Evolutionary conservation across 148 eudicot species (phyloP), one percentile per base, ranked within the genome.

Genomic region (Vaccinium corymbosum): DNA sequence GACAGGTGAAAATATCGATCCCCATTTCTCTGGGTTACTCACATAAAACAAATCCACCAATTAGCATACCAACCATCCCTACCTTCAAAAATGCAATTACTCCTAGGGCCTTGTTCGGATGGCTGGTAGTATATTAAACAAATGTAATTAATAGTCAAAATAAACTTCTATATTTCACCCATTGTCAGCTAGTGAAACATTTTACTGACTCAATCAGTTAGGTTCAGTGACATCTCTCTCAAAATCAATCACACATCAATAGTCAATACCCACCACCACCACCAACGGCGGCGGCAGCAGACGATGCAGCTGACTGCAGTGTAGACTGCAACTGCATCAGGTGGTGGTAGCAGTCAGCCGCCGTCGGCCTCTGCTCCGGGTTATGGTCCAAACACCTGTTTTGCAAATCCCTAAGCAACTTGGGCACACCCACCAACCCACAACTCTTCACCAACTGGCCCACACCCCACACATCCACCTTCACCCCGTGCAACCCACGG

Each of bases 321-420:
- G 93, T 92, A n/a, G 97, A 87, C 91, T 93, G 97, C 82, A 93
- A 82, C 90, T 93, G 97, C 88, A 93, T 76, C 89, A 95, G 89
- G 86, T 95, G 98, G 88, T 91, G 98, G 83, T 95, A 95, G 71
- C 98, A 95, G 85, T 95, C 98, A 6, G 98, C 98, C 75, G 98
- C 98, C 80, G 98, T 93, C 1, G 98, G 98, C 46, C 98, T 83
- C 72, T 85, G 89, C 87, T 95, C 97, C 4, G 98, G 94, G 83
- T 90, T 95, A 46, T 78, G 89, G 53, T 93, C 98, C 91, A 93
- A 83, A 61, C 98, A 95, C 86, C 89, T 87, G n/a, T 71, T 86
- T 81, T 91, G 89, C 91, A 94, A 76, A 79, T 94, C 98, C 76
- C 86, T 92, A 4, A 94, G 79, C 88, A 77, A 20, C 59, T 83